phyloP scores from a whole-genome alignment of 805 yeast species.

The Priceomyces carsonii region DNA sequence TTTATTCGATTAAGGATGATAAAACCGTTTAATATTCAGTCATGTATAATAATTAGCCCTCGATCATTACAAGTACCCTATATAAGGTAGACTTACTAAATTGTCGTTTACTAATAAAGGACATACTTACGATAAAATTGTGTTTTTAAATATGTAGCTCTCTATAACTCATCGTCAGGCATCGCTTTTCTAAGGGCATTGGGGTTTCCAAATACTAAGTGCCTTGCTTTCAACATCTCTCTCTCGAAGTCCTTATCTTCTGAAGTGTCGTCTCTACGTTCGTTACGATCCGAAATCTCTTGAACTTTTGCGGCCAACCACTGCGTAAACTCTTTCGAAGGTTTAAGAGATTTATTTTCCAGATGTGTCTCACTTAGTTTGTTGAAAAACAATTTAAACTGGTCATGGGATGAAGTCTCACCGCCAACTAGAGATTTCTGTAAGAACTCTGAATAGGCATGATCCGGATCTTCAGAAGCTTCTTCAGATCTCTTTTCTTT shows the following conservation, averaged over 20 bases:
- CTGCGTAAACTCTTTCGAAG: constrained; percentile 48
- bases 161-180: constrained; percentile 44
- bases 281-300: constrained; percentile 17
- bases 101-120: not conserved
- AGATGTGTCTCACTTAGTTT: constrained; percentile 35
- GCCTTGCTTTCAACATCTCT: constrained; percentile 48
- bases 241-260: constrained; percentile 39
- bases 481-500: constrained; percentile 18
- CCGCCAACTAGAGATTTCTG: constrained; percentile 32
- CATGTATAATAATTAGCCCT: constrained; percentile 3
- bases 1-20: constrained; percentile 82
- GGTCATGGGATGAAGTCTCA: constrained; percentile 28
- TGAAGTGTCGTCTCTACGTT: constrained; percentile 27
- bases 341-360: constrained; percentile 23
- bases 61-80: constrained; percentile 1
- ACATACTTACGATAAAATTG: too few species aligned
- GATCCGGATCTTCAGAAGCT: constrained; percentile 21
- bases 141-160: constrained; percentile 4
- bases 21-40: constrained; percentile 1
- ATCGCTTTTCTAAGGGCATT: constrained; percentile 63
- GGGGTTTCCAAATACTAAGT: constrained; percentile 76
- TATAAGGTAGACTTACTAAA: not conserved
- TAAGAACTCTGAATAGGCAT: constrained; percentile 34
- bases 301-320: constrained; percentile 59
- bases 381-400: constrained; percentile 42